phyloP scores from a whole-genome alignment of 2,329 filamentous ascomycete genomes.

The Stachybotrys chlorohalonatus region DNA sequence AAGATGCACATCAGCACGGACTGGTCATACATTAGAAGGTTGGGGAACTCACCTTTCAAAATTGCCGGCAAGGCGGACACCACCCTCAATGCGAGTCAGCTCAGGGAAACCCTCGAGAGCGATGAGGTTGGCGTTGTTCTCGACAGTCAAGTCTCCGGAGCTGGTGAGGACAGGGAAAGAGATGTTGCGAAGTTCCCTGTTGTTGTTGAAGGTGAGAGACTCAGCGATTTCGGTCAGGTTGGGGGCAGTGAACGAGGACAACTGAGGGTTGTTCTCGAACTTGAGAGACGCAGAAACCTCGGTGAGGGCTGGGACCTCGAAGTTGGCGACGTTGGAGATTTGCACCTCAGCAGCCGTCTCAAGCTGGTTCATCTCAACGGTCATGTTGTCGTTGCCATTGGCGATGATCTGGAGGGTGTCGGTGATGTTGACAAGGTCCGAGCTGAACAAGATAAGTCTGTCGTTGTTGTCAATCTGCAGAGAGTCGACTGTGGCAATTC shows the following conservation, averaged over 20 bases:
- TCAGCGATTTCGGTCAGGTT: constrained; percentile 61
- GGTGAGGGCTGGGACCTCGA: constrained; percentile 64
- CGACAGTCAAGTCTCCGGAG: constrained; percentile 72
- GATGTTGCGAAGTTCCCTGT: constrained; percentile 60
- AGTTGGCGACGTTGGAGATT: constrained; percentile 66
- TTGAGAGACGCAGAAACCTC: constrained; percentile 68
- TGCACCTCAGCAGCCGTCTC: constrained; percentile 40
- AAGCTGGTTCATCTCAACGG: constrained; percentile 69
- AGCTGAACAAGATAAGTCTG: constrained; percentile 65
- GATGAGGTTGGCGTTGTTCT: constrained; percentile 76
- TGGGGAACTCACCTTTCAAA: constrained; percentile 62
- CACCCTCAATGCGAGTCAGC: constrained; percentile 65
- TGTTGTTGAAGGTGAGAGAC: constrained; percentile 52
- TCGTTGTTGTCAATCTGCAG: constrained; percentile 89
- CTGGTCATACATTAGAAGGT: background rate
- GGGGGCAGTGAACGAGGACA: constrained; percentile 50
- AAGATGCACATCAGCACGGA: background rate
- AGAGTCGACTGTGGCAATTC: constrained; percentile 60
- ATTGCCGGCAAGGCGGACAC: constrained; percentile 75
- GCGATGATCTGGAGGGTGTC: constrained; percentile 57
- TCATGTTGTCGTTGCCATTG: constrained; percentile 68
- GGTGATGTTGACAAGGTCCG: constrained; percentile 69
- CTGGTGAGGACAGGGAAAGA: constrained; percentile 63
- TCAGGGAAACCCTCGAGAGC: constrained; percentile 57
- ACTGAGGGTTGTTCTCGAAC: constrained; percentile 68